phyloP scores from a whole-genome alignment of 805 yeast species.

The Teunomyces cretensis region DNA sequence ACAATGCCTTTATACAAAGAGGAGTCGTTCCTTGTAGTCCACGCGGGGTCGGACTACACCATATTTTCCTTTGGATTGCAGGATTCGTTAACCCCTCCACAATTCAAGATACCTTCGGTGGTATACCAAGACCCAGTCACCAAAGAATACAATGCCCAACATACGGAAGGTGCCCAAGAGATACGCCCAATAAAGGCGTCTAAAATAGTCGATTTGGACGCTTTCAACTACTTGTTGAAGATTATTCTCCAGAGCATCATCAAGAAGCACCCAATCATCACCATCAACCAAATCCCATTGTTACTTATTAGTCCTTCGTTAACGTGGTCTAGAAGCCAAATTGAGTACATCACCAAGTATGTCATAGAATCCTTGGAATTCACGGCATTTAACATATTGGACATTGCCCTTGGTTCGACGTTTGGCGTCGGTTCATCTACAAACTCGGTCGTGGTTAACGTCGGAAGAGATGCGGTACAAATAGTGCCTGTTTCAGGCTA shows the following conservation, averaged over 20 bases:
- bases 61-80: slow-evolving; percentile 81
- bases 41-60: slow-evolving; percentile 78
- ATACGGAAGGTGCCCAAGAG: slow-evolving; percentile 33
- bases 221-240: slow-evolving; percentile 62
- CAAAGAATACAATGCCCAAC: slow-evolving; percentile 38
- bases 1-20: slow-evolving; percentile 46
- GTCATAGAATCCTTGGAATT: slow-evolving; percentile 72
- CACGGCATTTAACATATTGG: slow-evolving; percentile 69
- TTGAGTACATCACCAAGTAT: slow-evolving; percentile 72
- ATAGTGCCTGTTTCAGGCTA: slow-evolving; percentile 78
- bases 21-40: slow-evolving; percentile 54
- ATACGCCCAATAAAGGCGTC: slow-evolving; percentile 68
- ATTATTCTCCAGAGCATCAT: slow-evolving; percentile 41
- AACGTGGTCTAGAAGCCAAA: slow-evolving; percentile 64
- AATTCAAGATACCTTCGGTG: slow-evolving; percentile 70
- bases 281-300: slow-evolving; percentile 69
- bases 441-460: slow-evolving; percentile 73
- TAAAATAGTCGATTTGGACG: slow-evolving; percentile 63
- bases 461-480: slow-evolving; percentile 76
- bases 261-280: slow-evolving; percentile 39
- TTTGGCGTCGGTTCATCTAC: slow-evolving; percentile 70
- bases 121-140: slow-evolving; percentile 53
- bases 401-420: slow-evolving; percentile 64
- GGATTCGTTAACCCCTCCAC: slow-evolving; percentile 71
- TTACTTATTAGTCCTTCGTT: slow-evolving; percentile 60